These are phyloP conservation scores for Aspergillus hancockii DNA, from an alignment of 495 filamentous ascomycete species.

Conservation along the genomic window DNA sequence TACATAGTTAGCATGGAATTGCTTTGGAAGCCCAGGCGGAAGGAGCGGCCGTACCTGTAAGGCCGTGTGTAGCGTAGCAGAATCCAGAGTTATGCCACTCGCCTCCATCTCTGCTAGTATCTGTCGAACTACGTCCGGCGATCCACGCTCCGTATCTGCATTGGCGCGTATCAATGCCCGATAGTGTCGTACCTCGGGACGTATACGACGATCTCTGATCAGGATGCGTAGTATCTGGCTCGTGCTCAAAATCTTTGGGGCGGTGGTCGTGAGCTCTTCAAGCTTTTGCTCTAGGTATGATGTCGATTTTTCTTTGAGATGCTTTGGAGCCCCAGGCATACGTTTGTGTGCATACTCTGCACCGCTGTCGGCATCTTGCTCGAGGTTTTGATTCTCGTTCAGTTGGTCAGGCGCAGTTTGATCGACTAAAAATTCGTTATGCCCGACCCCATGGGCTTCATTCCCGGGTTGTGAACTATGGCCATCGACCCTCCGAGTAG, in stretches of 20 bases:
- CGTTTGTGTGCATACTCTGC: conserved; percentile 8
- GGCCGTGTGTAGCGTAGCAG: conserved; percentile 67
- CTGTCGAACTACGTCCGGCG: conserved; percentile 56
- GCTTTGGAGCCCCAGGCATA: conserved; percentile 22
- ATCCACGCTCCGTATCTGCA: conserved; percentile 60
- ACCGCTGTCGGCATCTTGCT: background rate
- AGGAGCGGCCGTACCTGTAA: conserved; percentile 57
- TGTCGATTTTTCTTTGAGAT: conserved; percentile 21
- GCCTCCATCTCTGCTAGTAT: conserved; percentile 71
- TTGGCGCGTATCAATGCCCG: conserved; percentile 72
- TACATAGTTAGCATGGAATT: conserved; percentile 18
- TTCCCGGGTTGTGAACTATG: background rate
- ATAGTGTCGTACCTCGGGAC: conserved; percentile 68
- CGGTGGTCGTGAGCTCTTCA: conserved; percentile 19
- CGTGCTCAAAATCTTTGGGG: conserved; percentile 26
- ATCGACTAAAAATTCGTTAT: background rate
- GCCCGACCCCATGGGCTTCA: background rate
- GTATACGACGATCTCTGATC: conserved; percentile 60
- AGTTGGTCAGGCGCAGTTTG: background rate
- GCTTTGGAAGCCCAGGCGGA: background rate
- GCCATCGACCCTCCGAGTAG: background rate
- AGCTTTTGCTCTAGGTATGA: conserved; percentile 30
- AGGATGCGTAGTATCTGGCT: conserved; percentile 44
- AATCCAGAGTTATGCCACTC: conserved; percentile 59
- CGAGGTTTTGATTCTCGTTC: background rate